phyloP scores from a whole-genome alignment of 208 protist genomes.

The Acanthamoeba sp. region DNA sequence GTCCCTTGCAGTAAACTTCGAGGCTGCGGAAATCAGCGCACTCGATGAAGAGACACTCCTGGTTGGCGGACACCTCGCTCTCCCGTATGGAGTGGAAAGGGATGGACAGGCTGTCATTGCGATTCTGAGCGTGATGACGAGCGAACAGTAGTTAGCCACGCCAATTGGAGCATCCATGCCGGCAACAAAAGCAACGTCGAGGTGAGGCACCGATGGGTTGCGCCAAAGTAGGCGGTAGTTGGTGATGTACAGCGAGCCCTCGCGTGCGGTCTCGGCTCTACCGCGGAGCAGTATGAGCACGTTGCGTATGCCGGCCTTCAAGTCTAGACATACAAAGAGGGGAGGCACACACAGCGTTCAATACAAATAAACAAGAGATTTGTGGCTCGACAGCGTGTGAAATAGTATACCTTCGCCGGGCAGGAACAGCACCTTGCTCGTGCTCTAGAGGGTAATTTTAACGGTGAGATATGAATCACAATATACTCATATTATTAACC shows the following conservation, averaged over 20 bases:
- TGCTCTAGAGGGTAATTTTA: no score
- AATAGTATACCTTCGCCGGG: constrained; percentile 42
- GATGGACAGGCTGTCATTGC: constrained; percentile 23
- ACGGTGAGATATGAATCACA: no score
- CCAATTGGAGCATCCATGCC: not conserved
- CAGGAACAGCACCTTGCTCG: constrained; percentile 66
- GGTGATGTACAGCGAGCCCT: constrained; percentile 65
- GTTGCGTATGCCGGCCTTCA: constrained; percentile 39
- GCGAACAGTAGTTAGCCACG: no score
- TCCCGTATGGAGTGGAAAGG: constrained; percentile 20
- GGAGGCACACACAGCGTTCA: no score
- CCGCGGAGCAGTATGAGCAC: constrained; percentile 45
- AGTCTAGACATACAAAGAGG: no score
- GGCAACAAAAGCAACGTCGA: not conserved
- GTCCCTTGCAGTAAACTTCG: constrained; percentile 64
- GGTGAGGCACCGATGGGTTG: not conserved
- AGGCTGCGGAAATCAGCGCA: constrained; percentile 56
- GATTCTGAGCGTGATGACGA: not conserved
- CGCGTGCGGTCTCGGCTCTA: constrained; percentile 25
- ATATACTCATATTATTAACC: no score
- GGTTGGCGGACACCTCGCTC: constrained; percentile 12
- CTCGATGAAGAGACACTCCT: constrained; percentile 24
- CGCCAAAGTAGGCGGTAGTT: constrained; percentile 69
- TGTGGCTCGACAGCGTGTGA: no score
- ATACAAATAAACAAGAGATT: not conserved